Evolutionary conservation across 2,329 filamentous ascomycete genomes (phyloP).

Genomic region (Penicillium sclerotigenum): DNA sequence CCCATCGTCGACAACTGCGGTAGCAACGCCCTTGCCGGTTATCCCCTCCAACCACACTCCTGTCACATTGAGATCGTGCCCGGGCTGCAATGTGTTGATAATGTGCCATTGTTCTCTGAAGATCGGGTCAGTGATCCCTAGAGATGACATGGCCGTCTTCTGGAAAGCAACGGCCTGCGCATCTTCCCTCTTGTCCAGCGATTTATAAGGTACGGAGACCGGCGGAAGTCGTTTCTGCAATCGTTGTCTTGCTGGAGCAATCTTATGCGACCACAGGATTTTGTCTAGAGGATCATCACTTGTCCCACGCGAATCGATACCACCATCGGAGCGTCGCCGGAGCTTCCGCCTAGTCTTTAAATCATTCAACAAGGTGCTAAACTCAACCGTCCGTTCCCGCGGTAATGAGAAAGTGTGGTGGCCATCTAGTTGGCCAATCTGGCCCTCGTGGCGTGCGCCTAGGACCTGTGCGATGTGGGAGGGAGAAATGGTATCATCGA

Average conservation of each 20-base stretch:
- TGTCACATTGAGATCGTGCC: conserved; percentile 95
- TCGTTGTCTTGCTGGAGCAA: conserved; percentile 56
- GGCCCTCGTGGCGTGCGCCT: conserved; percentile 76
- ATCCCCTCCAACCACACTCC: conserved; percentile 87
- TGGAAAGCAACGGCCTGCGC: conserved; percentile 56
- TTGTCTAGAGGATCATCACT: conserved; percentile 62
- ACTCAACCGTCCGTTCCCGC: conserved; percentile 53
- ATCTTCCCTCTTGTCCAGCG: conserved; percentile 43
- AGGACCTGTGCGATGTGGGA: conserved; percentile 66
- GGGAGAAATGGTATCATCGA: conserved; percentile 65
- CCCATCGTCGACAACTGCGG: conserved; percentile 94
- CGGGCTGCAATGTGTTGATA: conserved; percentile 73
- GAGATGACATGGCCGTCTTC: conserved; percentile 57
- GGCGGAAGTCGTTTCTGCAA: conserved; percentile 58
- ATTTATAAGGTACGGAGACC: conserved; percentile 32
- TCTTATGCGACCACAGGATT: conserved; percentile 77
- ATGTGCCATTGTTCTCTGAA: conserved; percentile 96
- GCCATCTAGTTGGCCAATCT: conserved; percentile 69
- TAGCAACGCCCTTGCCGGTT: conserved; percentile 82
- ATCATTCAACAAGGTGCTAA: conserved; percentile 52
- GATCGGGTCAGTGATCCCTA: conserved; percentile 85
- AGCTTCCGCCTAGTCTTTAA: conserved; percentile 60
- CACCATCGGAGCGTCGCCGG: conserved; percentile 44
- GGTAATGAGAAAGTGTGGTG: conserved; percentile 84
- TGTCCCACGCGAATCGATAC: background rate